These are phyloP conservation scores for Xylaria sp. DNA, from an alignment of 2,329 filamentous ascomycete species.

Conservation along the genomic window DNA sequence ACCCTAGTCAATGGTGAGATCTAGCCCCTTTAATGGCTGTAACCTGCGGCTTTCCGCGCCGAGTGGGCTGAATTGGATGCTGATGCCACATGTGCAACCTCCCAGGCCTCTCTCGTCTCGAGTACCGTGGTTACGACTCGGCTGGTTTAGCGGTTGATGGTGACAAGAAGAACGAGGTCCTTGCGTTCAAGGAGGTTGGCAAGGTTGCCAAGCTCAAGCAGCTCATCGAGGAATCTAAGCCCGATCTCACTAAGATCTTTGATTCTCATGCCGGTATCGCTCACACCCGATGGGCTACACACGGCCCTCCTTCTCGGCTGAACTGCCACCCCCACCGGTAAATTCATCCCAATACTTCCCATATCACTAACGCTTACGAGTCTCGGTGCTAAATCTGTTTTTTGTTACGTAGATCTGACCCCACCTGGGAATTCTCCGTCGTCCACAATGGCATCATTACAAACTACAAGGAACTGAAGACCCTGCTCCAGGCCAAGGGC, in stretches of 20 bases:
- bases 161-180: slow-evolving; percentile 98
- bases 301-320: slow-evolving; percentile 89
- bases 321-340: slow-evolving; percentile 99
- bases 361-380: slow-evolving; percentile 40
- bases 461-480: slow-evolving; percentile 99
- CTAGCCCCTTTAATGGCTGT: slow-evolving; percentile 35
- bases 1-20: slow-evolving; percentile 92
- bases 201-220: slow-evolving; percentile 97
- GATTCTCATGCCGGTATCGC: slow-evolving; percentile 98
- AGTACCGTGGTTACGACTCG: slow-evolving; percentile 99
- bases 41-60: slow-evolving; percentile 32
- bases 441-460: slow-evolving; percentile 99
- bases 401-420: slow-evolving; percentile 77
- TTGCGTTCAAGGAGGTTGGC: slow-evolving; percentile 98
- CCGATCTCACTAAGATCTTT: slow-evolving; percentile 91
- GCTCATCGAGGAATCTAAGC: slow-evolving; percentile 84
- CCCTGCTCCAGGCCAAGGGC: slow-evolving; percentile 90
- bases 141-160: slow-evolving; percentile 95
- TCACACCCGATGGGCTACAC: slow-evolving; percentile 98
- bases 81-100: slow-evolving; percentile 44
- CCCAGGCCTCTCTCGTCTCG: slow-evolving; percentile 88
- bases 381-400: slow-evolving; percentile 41
- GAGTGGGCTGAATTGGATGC: slow-evolving; percentile 34
- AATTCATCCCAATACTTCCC: slow-evolving; percentile 54
- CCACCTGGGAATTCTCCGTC: slow-evolving; percentile 94